phyloP scores from a whole-genome alignment of 2,329 filamentous ascomycete species.

The Simplicillium aogashimaense region DNA sequence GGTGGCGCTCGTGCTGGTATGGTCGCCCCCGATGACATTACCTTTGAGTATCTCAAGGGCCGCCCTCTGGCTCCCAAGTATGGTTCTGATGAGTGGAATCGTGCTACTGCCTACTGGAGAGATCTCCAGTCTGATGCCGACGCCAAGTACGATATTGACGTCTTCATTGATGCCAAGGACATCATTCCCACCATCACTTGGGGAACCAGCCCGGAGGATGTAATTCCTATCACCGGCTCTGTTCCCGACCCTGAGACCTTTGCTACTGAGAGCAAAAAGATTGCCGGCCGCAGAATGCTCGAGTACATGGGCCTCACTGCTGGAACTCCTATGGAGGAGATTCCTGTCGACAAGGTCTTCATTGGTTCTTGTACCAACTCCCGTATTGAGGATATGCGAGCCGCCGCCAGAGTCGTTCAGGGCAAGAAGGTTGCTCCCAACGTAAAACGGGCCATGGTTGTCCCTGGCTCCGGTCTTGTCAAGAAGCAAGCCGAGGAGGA shows the following conservation, averaged over 20 bases:
- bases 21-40: slow-evolving; percentile 89
- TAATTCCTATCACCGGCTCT: slow-evolving; percentile 84
- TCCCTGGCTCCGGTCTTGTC: slow-evolving; percentile 89
- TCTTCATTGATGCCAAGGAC: slow-evolving; percentile 86
- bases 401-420: slow-evolving; percentile 75
- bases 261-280: slow-evolving; percentile 67
- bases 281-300: slow-evolving; percentile 68
- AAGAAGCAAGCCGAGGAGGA: slow-evolving; percentile 87
- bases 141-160: slow-evolving; percentile 81
- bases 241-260: slow-evolving; percentile 90
- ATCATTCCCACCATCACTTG: slow-evolving; percentile 90
- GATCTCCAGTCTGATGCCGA: slow-evolving; percentile 76
- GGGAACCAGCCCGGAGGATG: slow-evolving; percentile 95
- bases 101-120: slow-evolving; percentile 80
- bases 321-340: slow-evolving; percentile 86
- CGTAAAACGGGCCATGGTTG: slow-evolving; percentile 90
- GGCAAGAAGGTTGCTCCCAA: slow-evolving; percentile 81
- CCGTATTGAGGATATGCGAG: slow-evolving; percentile 87
- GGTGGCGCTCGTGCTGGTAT: slow-evolving; percentile 91
- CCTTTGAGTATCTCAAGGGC: slow-evolving; percentile 91
- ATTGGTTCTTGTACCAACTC: slow-evolving; percentile 98
- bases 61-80: slow-evolving; percentile 78
- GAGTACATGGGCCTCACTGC: slow-evolving; percentile 93
- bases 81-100: slow-evolving; percentile 81
- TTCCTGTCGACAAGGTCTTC: slow-evolving; percentile 89